Percentiles rank a stretch among this genome's conserved stretches.
phyloP scores from a whole-genome alignment of 768 basidiomycete genomes.

The Tephrocybe sp. region DNA sequence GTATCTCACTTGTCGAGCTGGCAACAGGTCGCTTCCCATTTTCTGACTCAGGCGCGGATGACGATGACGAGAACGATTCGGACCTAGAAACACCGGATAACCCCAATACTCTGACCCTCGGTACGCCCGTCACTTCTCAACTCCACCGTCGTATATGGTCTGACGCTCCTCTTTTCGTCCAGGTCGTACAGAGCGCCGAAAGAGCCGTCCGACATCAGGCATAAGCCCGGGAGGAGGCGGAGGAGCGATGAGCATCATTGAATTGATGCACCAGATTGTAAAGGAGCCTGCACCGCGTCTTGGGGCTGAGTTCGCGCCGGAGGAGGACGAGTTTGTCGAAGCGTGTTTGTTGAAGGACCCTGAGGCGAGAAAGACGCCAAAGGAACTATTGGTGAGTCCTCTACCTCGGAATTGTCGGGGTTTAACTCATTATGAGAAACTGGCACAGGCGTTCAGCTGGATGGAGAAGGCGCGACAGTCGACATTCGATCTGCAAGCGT shows the following conservation, averaged over 20 bases:
- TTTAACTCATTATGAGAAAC: conserved; percentile 1
- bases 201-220: conserved; percentile 61
- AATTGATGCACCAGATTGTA: conserved; percentile 95
- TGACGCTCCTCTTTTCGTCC: no score
- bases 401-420: conserved; percentile 2
- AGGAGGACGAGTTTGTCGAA: conserved; percentile 84
- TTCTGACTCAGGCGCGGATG: conserved; percentile 57
- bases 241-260: conserved; percentile 97
- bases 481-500: conserved; percentile 68
- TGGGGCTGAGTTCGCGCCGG: conserved; percentile 60
- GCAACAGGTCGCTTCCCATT: conserved; percentile 98
- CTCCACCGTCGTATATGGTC: no score
- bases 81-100: conserved; percentile 72
- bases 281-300: conserved; percentile 94
- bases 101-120: conserved; percentile 33
- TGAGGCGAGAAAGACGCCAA: conserved; percentile 74
- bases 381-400: conserved; percentile 68
- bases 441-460: conserved; percentile 64
- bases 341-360: conserved; percentile 91
- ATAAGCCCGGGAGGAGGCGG: conserved; percentile 88
- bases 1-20: conserved; percentile 94
- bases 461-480: conserved; percentile 56
- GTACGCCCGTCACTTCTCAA: neutral
- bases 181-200: conserved; percentile 51
- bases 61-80: conserved; percentile 48